Base-by-base conservation (phyloP, 257 asterid species). In the Nicotiana tomentosiformis region DNA sequence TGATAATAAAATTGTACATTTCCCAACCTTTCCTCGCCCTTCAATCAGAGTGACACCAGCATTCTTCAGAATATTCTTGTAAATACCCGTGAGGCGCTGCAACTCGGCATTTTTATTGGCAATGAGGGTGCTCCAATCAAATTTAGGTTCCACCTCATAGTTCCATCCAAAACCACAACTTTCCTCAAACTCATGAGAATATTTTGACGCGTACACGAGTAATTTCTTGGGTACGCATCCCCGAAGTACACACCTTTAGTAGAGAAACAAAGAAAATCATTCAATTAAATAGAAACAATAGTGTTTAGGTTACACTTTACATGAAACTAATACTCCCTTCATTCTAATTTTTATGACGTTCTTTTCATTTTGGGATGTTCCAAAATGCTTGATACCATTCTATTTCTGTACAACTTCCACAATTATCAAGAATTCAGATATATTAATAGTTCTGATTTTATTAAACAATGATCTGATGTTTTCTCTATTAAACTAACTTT, bases 161-260 rank as follows among this genome's bases (percentile, higher is more conserved):
- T 61, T 90, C 99, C 99, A 96, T 79, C 99, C 99, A 84, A 92
- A 96, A 43, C 98, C 98, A 86, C 88, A 83, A 86, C 98, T 96
- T 85, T 94, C 99, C 61, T 94, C 97, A 83, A 96, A 94, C 70
- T 96, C 99, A 86, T 96, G 99, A 84, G 98, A 86, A 84, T 90
- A 94, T 67, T 96, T 93, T 76, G 99, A 93, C 35, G 98, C 98
- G 82, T 93, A 96, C 9, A 96, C 98, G 5, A 96, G 92, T 77
- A 94, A 93, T 88, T 94, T 96, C 87, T 94, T 96, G 9, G 99
- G 99, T 32, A 96, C 98, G 81, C 99, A 96, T 77, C 99, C 99
- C 10, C 99, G 98, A 69, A 96, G 98, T 56, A 96, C 98, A 84
- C 99, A 96, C 94, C 99, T 96, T 85, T 85, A 90, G 12, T 61